phyloP scores from a whole-genome alignment of 2,329 filamentous ascomycete species.

The Diaporthe longicolla region DNA sequence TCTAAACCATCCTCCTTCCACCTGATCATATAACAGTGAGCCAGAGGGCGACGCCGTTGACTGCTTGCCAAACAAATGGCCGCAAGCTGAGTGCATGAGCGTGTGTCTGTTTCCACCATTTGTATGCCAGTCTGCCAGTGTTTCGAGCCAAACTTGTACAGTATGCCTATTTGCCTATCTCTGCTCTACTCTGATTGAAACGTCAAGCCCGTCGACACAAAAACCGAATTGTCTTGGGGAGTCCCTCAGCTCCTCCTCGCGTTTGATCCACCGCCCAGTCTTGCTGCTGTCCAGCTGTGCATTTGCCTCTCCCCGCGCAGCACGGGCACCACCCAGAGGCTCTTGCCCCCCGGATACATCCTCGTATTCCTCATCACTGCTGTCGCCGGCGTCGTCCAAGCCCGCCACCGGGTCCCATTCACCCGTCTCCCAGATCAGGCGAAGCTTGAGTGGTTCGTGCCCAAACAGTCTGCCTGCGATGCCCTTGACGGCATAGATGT shows the following conservation, averaged over 20 bases:
- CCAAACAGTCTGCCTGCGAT: slow-evolving; percentile 80
- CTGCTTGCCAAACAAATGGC: slow-evolving; percentile 7
- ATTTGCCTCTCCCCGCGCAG: slow-evolving; percentile 36
- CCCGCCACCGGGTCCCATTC: slow-evolving; percentile 86
- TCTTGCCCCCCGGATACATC: slow-evolving; percentile 51
- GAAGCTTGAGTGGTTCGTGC: slow-evolving; percentile 73
- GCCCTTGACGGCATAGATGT: slow-evolving; percentile 86
- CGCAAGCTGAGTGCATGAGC: slow-evolving; percentile 15
- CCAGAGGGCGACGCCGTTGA: background rate
- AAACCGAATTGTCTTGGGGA: slow-evolving; percentile 87
- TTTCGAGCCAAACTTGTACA: background rate
- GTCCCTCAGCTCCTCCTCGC: slow-evolving; percentile 84
- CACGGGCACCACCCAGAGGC: slow-evolving; percentile 48
- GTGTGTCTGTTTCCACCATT: slow-evolving; percentile 24
- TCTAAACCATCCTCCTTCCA: background rate
- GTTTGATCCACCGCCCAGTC: slow-evolving; percentile 76
- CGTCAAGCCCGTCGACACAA: slow-evolving; percentile 82
- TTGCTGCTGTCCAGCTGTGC: slow-evolving; percentile 50
- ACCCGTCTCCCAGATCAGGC: slow-evolving; percentile 88
- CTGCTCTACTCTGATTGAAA: slow-evolving; percentile 78
- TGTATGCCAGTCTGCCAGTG: background rate
- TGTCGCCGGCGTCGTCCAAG: slow-evolving; percentile 69
- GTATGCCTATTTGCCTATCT: slow-evolving; percentile 46
- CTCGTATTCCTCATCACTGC: slow-evolving; percentile 67
- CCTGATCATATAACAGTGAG: background rate